Evolutionary conservation across 345 rosid species (phyloP).

Genomic region (Eucalyptus regnans): DNA sequence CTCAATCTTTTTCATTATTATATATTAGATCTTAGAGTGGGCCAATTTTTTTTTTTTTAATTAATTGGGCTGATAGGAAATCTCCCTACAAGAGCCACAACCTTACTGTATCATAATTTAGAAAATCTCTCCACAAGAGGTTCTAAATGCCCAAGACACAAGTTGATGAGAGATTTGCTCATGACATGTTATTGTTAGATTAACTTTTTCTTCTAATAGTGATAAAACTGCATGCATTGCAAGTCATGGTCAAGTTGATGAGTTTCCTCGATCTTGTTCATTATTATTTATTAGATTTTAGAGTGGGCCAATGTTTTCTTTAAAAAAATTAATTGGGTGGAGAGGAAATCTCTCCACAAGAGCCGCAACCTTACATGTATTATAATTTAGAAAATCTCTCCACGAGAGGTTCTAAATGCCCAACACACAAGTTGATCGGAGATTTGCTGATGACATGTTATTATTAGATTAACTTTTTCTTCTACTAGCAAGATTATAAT

Average conservation of each 20-base stretch:
- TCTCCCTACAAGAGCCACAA: neutral
- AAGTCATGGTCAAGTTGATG: too few relatives aligned
- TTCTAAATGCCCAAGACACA: too few relatives aligned
- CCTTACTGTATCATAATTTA: too few relatives aligned
- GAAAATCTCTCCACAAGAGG: too few relatives aligned
- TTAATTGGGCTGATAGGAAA: neutral
- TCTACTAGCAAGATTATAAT: neutral
- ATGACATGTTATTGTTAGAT: too few relatives aligned
- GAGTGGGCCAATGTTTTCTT: neutral
- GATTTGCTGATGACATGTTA: neutral
- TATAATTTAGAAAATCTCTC: neutral
- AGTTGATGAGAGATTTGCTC: too few relatives aligned
- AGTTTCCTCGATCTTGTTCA: neutral
- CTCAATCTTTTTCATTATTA: too few relatives aligned
- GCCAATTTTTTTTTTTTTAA: too few relatives aligned
- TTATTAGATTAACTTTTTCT: neutral
- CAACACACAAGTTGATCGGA: neutral
- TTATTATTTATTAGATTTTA: neutral
- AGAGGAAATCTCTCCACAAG: neutral
- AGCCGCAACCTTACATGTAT: neutral
- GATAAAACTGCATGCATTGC: too few relatives aligned
- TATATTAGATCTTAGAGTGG: neutral
- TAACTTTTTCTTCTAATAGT: too few relatives aligned
- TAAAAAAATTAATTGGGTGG: neutral
- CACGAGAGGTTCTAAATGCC: neutral